Evolutionary conservation across 1,284 basidiomycete genomes (phyloP), one percentile per base, ranked within the genome.

Genomic region (Ceratobasidium sp.): DNA sequence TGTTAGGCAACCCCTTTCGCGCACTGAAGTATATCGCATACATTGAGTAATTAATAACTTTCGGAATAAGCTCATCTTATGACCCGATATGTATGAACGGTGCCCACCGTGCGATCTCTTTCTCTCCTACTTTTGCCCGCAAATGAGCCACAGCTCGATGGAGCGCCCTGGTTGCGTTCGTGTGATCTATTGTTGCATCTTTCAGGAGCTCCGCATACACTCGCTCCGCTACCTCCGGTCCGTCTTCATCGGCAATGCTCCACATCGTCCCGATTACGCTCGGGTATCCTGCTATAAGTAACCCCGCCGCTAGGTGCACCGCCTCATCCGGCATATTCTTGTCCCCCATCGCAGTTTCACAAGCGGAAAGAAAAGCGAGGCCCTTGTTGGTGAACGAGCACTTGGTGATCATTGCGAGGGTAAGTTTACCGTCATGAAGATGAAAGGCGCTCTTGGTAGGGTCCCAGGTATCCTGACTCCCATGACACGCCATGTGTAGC

Each of bases 401-500:
- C 20, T 52, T 15, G 15, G 43, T 31, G 32, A 72, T 67, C 20
- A 52, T 43, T 22, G 32, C 43, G 3, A 72, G 62, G 4, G 38
- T 68, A 0, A 72, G 62, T n/a, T 13, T 22, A 12, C 69, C 69
- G 40, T 70, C 62, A 25, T 67, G 35, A 1, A 72, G 50, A 27
- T 40, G 42, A 50, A 72, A 70, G 13, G 35, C 40, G 27, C 52
- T 57, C 5, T 65, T 13, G 38, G 56, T 31, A 13, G 71, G 69
- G 1, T 64, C 38, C 15, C 29, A 7, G 15, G 22, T 1, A 10
- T 72, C 54, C 47, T 67, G 62, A 31, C 40, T 15, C 5, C 34
- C 71, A 31, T 72, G 71, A 27, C 69, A 70, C 27, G 69, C 58
- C 25, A 70, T 50, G 47, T 72, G 71, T 10, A 70, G 27, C 62